Conservation (phyloP, 2,329 filamentous ascomycete species). For the Hymenoscyphus fructigenus region DNA sequence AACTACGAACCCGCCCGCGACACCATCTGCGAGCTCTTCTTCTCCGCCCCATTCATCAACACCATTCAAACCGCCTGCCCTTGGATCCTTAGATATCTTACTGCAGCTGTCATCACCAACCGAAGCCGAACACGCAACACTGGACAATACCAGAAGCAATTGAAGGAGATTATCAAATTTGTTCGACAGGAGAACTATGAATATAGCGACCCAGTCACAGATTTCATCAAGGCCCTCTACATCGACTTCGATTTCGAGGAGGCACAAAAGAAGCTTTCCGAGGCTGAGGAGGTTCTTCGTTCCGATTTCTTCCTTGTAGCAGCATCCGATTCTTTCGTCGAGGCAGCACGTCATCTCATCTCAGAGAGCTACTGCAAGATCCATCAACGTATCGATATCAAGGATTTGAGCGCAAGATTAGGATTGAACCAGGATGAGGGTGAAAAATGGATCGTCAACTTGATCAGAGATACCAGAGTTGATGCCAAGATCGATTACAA, state of each 20-base stretch:
- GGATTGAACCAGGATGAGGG: constrained; percentile 91
- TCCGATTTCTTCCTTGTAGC: constrained; percentile 93
- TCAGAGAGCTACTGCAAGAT: constrained; percentile 99
- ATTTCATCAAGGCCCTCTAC: constrained; percentile 94
- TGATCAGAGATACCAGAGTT: constrained; percentile 94
- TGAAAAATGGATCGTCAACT: constrained; percentile 99
- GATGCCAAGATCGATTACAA: constrained; percentile 99
- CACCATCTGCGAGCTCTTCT: constrained; percentile 90
- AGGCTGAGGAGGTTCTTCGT: constrained; percentile 87
- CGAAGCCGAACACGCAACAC: constrained; percentile 78
- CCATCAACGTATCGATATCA: constrained; percentile 96
- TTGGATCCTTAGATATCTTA: constrained; percentile 92
- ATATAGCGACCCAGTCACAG: constrained; percentile 92
- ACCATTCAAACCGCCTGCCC: constrained; percentile 98
- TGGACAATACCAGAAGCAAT: constrained; percentile 90
- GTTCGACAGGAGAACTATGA: constrained; percentile 97
- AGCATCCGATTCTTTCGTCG: constrained; percentile 84
- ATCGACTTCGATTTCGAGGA: constrained; percentile 97
- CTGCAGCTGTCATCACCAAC: constrained; percentile 92
- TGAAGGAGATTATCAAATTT: constrained; percentile 95
- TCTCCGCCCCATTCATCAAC: constrained; percentile 97
- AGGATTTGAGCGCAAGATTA: constrained; percentile 88
- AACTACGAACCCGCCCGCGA: constrained; percentile 93
- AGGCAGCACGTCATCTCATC: constrained; percentile 91
- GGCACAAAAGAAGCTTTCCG: constrained; percentile 81